Base-by-base conservation (phyloP, 2,329 filamentous ascomycete genomes). In the Colletotrichum sp. region DNA sequence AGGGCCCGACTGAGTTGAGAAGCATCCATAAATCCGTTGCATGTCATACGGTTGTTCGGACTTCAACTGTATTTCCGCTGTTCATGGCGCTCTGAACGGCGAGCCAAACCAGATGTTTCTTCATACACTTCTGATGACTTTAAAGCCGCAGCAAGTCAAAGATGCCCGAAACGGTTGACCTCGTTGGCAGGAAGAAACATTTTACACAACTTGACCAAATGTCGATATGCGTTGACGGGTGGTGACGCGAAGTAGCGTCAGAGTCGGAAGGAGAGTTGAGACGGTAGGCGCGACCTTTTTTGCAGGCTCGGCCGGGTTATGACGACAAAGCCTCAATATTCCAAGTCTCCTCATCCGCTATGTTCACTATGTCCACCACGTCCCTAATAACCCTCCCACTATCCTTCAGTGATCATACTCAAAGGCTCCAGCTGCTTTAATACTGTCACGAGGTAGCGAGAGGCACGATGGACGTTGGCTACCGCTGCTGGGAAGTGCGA, bases 281-380 rank as follows among this genome's bases (percentile, higher is more conserved):
- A 13, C 43, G 38, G 38, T 18, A 43, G 38, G 38, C 18, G 18
- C 18, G 38, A 43, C 18, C 18, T n/a, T 43, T n/a, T 43, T n/a
- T 12, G 38, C 38, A 43, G 38, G 38, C 18, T 43, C 38, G 15
- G 8, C 36, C 36, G 16, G 15, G 36, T 38, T 5, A 38, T 4
- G 36, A 38, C 36, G 36, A 1, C 36, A 38, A 3, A 38, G 36
- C 15, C 18, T 43, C 38, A 10, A 43, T n/a, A 43, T 43, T 43
- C n/a, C n/a, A 1, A 21, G 3, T 8, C 43, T 12, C 10, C 12
- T 5, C 0, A 52, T 0, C 12, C n/a, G 16, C 1, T 6, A 52
- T 52, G 43, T 52, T 13, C 0, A 52, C n/a, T 10, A 4, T 7
- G n/a, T 52, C 6, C 3, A 21, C 0, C 10, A 21, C n/a, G 4